Conservation (phyloP, 805 yeast genomes). For the Schizosaccharomyces cryophilus region DNA sequence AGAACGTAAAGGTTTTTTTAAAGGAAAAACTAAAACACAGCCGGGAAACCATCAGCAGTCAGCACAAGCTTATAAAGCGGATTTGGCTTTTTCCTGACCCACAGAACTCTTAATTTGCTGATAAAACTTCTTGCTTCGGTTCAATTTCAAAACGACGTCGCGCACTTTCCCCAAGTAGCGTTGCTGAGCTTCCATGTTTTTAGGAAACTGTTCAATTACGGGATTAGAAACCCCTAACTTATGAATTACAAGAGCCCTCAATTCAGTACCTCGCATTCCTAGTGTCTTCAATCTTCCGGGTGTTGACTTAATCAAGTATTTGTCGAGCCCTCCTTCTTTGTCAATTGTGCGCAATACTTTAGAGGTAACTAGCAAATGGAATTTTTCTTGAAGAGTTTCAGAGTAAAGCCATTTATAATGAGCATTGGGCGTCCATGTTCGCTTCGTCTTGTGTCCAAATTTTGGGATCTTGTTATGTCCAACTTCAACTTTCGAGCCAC, state of each 20-base stretch:
- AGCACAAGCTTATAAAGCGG: not conserved
- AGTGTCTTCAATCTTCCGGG: not conserved
- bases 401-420: conserved; percentile 61
- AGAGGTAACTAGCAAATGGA: conserved; percentile 44
- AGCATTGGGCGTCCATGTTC: conserved; percentile 64
- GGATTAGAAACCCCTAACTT: not conserved
- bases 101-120: not conserved
- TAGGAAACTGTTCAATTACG: not conserved
- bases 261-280: not conserved
- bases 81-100: not conserved
- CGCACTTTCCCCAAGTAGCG: not conserved
- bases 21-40: too few species aligned
- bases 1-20: too few species aligned
- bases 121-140: not conserved
- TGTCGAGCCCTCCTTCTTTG: conserved; percentile 87
- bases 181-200: not conserved
- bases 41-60: too few species aligned
- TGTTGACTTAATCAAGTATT: conserved; percentile 24
- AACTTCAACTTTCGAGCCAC: conserved; percentile 57
- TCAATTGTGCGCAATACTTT: conserved; percentile 67
- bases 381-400: conserved; percentile 35
- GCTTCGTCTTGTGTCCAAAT: conserved; percentile 43
- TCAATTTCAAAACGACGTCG: not conserved
- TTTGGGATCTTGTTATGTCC: conserved; percentile 56
- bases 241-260: not conserved